Conservation (phyloP, 768 basidiomycete species). For the Tubosaeta sp. region DNA sequence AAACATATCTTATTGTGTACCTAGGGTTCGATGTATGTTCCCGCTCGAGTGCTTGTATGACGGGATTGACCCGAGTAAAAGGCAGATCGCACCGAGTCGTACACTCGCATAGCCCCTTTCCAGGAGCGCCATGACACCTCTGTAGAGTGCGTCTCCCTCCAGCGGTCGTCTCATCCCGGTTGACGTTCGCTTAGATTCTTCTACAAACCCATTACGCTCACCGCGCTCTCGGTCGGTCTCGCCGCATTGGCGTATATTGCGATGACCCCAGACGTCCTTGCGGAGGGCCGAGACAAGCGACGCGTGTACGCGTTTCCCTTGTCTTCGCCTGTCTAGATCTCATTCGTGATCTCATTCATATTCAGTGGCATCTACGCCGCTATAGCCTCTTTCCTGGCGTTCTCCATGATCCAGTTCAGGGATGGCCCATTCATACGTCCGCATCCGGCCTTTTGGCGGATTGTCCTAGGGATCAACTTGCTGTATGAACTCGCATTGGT, state of each 20-base stretch:
- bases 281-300: constrained; percentile 78
- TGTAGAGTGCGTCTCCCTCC: constrained; percentile 55
- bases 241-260: constrained; percentile 75
- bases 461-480: constrained; percentile 74
- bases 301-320: constrained; percentile 54
- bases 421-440: constrained; percentile 88
- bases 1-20: constrained; percentile 9
- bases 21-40: constrained; percentile 81
- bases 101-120: constrained; percentile 79
- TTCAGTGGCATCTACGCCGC: constrained; percentile 74
- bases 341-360: constrained; percentile 12
- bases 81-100: constrained; percentile 82
- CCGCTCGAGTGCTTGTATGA: constrained; percentile 1
- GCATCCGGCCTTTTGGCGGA: constrained; percentile 83
- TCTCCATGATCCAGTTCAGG: constrained; percentile 85
- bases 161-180: not conserved
- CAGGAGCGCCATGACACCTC: constrained; percentile 81
- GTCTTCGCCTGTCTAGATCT: not conserved
- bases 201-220: constrained; percentile 79
- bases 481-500: constrained; percentile 80
- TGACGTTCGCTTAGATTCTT: constrained; percentile 60
- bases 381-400: constrained; percentile 67
- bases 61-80: constrained; percentile 28
- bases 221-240: constrained; percentile 64
- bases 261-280: constrained; percentile 77